Evolutionary conservation across 164 flowering plant species (phyloP).

Genomic region (Sedum album): DNA sequence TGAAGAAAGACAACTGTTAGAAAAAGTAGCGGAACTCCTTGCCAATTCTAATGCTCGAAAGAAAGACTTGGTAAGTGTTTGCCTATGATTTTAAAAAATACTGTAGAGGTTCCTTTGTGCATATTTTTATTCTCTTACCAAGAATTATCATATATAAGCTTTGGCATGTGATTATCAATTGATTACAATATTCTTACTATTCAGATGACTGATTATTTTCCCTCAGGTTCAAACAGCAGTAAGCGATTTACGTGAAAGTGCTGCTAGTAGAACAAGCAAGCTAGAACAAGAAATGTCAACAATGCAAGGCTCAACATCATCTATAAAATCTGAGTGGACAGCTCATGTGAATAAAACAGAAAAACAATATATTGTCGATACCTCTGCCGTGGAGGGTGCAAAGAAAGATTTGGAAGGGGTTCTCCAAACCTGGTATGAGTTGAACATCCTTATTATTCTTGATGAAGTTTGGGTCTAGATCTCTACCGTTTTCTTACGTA

Average conservation of each 20-base stretch:
- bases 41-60: conserved; percentile 64
- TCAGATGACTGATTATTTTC: background rate
- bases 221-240: conserved; percentile 81
- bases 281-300: conserved; percentile 77
- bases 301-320: conserved; percentile 58
- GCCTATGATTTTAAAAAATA: background rate
- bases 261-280: conserved; percentile 52
- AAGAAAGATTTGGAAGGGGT: conserved; percentile 58
- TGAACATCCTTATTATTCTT: background rate
- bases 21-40: conserved; percentile 83
- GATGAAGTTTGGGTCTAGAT: background rate
- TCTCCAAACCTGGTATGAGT: conserved; percentile 64
- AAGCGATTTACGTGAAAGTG: conserved; percentile 65
- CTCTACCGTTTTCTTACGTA: background rate
- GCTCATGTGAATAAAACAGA: conserved; percentile 69
- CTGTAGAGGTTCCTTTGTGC: background rate
- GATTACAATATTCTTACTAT: background rate
- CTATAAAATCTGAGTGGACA: conserved; percentile 72
- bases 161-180: background rate
- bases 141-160: background rate
- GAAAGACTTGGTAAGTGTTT: conserved; percentile 65
- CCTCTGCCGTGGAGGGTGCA: conserved; percentile 67
- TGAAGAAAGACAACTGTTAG: conserved; percentile 80
- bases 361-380: conserved; percentile 59
- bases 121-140: background rate